Conservation (phyloP, 2,329 filamentous ascomycete genomes). For the Aspergillus fumigatus region DNA sequence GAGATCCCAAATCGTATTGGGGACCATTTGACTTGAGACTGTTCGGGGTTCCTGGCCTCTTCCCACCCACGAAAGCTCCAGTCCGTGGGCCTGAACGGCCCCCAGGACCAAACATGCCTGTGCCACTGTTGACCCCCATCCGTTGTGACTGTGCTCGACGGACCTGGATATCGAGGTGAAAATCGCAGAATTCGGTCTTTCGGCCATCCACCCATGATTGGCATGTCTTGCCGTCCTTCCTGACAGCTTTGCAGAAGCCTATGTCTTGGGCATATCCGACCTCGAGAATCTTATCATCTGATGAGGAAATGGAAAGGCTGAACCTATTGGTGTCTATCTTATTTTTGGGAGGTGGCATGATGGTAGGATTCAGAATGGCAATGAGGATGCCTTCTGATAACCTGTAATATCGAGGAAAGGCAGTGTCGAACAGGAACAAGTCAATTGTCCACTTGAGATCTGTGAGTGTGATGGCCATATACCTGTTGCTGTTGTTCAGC, state of each 20-base stretch:
- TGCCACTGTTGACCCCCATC: constrained; percentile 74
- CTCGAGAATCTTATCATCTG: constrained; percentile 84
- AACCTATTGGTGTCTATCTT: constrained; percentile 77
- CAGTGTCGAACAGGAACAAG: constrained; percentile 84
- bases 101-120: constrained; percentile 45
- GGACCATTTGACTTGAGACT: constrained; percentile 33
- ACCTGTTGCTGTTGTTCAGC: constrained; percentile 65
- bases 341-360: constrained; percentile 79
- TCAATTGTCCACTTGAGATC: constrained; percentile 90
- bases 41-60: constrained; percentile 15
- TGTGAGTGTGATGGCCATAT: constrained; percentile 84
- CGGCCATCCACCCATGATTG: constrained; percentile 80
- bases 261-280: constrained; percentile 80
- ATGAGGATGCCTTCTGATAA: constrained; percentile 86
- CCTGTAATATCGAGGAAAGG: constrained; percentile 91
- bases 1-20: constrained; percentile 37
- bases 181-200: constrained; percentile 88
- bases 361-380: constrained; percentile 83
- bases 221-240: constrained; percentile 78
- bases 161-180: constrained; percentile 78
- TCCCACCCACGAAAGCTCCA: constrained; percentile 31
- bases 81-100: constrained; percentile 40
- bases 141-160: constrained; percentile 64
- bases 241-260: constrained; percentile 79
- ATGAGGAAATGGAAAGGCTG: constrained; percentile 77